Base-by-base conservation (phyloP, 345 rosid species). In the Euphorbia peplus region DNA sequence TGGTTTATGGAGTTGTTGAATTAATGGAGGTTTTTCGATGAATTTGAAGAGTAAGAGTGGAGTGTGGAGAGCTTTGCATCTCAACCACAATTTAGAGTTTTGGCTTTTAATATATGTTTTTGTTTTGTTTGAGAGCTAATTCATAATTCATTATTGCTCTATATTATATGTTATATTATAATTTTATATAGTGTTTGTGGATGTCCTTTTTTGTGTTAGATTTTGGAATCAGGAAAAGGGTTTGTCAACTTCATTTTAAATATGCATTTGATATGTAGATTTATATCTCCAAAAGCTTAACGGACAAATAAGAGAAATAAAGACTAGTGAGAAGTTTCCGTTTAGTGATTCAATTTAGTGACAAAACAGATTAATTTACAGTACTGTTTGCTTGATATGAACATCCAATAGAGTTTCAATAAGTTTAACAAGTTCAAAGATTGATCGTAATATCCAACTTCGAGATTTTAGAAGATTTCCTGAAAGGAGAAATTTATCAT, bases 1-100 rank as follows among this genome's bases (percentile, higher is more conserved):
- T 53, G 19, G 21, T 4, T 53, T 53, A 19, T 58, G 15, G 4
- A 9, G 6, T 0, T 4, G 7, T 57, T 41, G 5, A 4, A 50
- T 25, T 60, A 52, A 9, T 15, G 44, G 3, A 32, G 25, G 71
- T 44, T 21, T 66, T 68, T 64, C 10, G 16, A 21, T 37, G 26
- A 66, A 35, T 42, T 58, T 61, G 16, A 21, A 26, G 70, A 69
- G n/a, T n/a, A n/a, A n/a, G n/a, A n/a, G n/a, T n/a, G n/a, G n/a
- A n/a, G 65, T 42, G 83, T 42, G 70, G 72, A 71, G 70, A 69
- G 74, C 64, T 32, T 56, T 76, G 71, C 75, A 76, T 84, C 62
- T 75, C 61, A 64, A 78, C 88, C 93, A 88, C 87, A 80, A 80
- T 60, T 85, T 73, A 75, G 42, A 32, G n/a, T 13, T 47, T 79